Evolutionary conservation across 1,139 yeast genomes (phyloP).

Genomic region (Saccharomyces hybrid): DNA sequence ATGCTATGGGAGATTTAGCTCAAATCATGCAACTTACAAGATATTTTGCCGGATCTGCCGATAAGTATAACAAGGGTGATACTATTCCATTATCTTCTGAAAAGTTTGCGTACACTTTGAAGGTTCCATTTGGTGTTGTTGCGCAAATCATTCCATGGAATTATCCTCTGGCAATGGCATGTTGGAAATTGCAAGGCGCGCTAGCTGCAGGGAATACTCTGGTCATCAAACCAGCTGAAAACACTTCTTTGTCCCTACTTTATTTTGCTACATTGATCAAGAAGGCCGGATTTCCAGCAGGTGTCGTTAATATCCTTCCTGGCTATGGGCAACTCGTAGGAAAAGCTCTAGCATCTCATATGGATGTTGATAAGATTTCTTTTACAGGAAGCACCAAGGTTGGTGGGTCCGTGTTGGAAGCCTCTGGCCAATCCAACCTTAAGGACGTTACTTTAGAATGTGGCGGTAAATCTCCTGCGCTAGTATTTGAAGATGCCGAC

Average conservation of each 20-base stretch:
- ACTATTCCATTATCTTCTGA: slow-evolving; percentile 57
- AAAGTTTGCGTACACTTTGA: slow-evolving; percentile 69
- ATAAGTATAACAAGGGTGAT: slow-evolving; percentile 64
- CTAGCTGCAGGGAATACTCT: slow-evolving; percentile 63
- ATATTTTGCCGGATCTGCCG: slow-evolving; percentile 83
- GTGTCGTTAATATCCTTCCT: slow-evolving; percentile 56
- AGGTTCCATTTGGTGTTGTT: slow-evolving; percentile 77
- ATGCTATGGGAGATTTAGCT: slow-evolving; percentile 54
- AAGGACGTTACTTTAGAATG: slow-evolving; percentile 84
- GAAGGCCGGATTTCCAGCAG: slow-evolving; percentile 67
- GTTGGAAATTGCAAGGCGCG: slow-evolving; percentile 68
- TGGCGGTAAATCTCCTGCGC: slow-evolving; percentile 83
- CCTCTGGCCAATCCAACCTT: slow-evolving; percentile 50
- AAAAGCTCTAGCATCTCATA: slow-evolving; percentile 48
- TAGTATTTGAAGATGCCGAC: slow-evolving; percentile 68
- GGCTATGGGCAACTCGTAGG: slow-evolving; percentile 54
- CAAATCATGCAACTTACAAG: slow-evolving; percentile 53
- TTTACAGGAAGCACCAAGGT: slow-evolving; percentile 57
- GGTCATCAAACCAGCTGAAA: slow-evolving; percentile 61
- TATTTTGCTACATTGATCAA: slow-evolving; percentile 46
- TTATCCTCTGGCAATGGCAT: slow-evolving; percentile 62
- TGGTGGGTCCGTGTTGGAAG: slow-evolving; percentile 48
- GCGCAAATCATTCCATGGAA: slow-evolving; percentile 76
- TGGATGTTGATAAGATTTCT: slow-evolving; percentile 55
- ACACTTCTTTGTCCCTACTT: slow-evolving; percentile 56